phyloP scores from a whole-genome alignment of 1,284 basidiomycete species.

The Naganishia cerealis region DNA sequence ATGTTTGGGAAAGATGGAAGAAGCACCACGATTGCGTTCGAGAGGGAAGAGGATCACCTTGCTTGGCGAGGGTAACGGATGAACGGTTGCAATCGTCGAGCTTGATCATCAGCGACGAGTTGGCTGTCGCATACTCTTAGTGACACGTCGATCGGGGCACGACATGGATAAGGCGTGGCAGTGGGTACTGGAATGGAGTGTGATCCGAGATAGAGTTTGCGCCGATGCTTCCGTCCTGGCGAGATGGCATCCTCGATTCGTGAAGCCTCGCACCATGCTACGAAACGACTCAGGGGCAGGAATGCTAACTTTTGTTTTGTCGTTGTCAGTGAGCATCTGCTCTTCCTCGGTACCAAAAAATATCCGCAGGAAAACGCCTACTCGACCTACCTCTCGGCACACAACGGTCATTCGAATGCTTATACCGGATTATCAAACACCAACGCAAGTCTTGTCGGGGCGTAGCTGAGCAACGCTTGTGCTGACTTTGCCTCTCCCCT shows the following conservation, averaged over 20 bases:
- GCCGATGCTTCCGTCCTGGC: no score
- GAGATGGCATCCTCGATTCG: no score
- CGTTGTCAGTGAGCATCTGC: constrained; percentile 86
- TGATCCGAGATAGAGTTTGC: no score
- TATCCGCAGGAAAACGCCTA: constrained; percentile 93
- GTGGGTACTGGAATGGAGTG: no score
- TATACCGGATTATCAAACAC: constrained; percentile 92
- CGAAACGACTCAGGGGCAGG: not conserved
- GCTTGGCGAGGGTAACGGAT: constrained; percentile 1
- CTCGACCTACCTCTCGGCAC: constrained; percentile 82
- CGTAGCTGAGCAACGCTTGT: not conserved
- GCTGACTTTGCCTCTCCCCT: constrained; percentile 6
- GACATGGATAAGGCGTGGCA: no score
- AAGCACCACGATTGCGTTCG: not conserved
- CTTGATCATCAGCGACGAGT: constrained; percentile 55
- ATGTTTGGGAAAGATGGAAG: not conserved
- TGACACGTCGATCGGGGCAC: no score
- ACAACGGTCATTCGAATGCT: constrained; percentile 90
- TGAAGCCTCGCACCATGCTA: no score
- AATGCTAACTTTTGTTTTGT: constrained; percentile 46
- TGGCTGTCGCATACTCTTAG: no score
- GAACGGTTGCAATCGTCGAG: not conserved
- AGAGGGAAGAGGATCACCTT: not conserved
- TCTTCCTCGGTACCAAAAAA: constrained; percentile 72
- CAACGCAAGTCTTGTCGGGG: constrained; percentile 65